A percentile compares a stretch with the other conserved stretches of the same genome.
Conservation (phyloP, 805 yeast species). For the Priceomyces medius region DNA sequence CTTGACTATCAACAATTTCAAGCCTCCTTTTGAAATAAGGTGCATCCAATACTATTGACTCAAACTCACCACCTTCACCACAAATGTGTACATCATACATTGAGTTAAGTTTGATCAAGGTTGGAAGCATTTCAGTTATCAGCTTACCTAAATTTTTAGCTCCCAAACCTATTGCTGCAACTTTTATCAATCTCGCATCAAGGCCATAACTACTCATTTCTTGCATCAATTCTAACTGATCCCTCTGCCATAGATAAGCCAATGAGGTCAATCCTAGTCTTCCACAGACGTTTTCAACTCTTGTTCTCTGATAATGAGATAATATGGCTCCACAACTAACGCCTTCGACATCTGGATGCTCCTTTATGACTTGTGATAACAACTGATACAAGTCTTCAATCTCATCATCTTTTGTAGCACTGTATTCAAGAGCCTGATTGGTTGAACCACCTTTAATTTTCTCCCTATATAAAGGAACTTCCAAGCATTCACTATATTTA, state of each 20-base stretch:
- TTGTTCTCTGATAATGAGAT: conserved; percentile 89
- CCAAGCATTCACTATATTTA: conserved; percentile 65
- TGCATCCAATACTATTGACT: conserved; percentile 86
- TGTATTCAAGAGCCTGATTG: conserved; percentile 68
- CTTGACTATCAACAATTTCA: conserved; percentile 37
- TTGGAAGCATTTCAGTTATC: conserved; percentile 60
- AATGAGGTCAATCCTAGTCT: conserved; percentile 67
- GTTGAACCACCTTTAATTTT: conserved; percentile 62
- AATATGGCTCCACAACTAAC: conserved; percentile 96
- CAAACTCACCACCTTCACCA: conserved; percentile 99
- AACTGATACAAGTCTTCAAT: conserved; percentile 76
- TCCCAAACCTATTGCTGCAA: conserved; percentile 86
- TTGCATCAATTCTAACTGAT: conserved; percentile 73
- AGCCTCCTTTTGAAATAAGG: conserved; percentile 67
- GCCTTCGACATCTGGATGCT: conserved; percentile 73
- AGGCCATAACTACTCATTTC: conserved; percentile 70
- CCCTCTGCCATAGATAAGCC: conserved; percentile 87
- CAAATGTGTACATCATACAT: conserved; percentile 86
- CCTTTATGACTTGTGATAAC: conserved; percentile 43
- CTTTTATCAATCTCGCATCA: conserved; percentile 87
- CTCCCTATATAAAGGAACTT: conserved; percentile 74
- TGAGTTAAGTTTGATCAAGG: conserved; percentile 53
- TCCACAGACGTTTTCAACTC: conserved; percentile 89
- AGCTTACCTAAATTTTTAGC: conserved; percentile 66
- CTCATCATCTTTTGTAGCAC: conserved; percentile 70